These are phyloP conservation scores for Phytophthora tentaculata DNA, from an alignment of 352 stramenopile species.

Conservation along the genomic window DNA sequence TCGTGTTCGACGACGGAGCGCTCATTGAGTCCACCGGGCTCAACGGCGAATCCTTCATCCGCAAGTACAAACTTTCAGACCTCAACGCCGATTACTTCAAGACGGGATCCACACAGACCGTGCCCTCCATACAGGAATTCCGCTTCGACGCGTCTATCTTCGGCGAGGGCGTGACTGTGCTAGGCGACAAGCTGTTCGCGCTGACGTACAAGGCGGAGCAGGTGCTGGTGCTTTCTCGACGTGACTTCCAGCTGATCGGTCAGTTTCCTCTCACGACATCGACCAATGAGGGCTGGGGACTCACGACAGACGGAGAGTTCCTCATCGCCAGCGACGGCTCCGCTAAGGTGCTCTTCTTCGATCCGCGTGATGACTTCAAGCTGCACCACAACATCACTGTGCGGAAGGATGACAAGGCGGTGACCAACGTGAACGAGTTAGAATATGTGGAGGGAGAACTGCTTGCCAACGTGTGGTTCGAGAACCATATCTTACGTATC, in stretches of 20 bases:
- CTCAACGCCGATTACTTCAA: constrained; percentile 22
- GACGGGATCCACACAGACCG: constrained; percentile 8
- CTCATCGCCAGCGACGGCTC: constrained; percentile 90
- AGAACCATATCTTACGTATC: constrained; percentile 80
- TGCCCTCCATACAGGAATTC: constrained; percentile 52
- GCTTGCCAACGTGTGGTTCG: constrained; percentile 89
- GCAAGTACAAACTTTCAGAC: constrained; percentile 58
- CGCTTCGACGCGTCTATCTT: constrained; percentile 69
- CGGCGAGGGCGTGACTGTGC: constrained; percentile 76
- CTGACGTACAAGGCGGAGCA: constrained; percentile 83
- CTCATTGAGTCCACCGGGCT: constrained; percentile 84
- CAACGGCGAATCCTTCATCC: constrained; percentile 68
- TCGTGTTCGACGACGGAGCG: constrained; percentile 65
- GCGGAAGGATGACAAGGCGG: constrained; percentile 39
- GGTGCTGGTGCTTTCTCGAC: constrained; percentile 65
- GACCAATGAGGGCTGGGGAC: constrained; percentile 90
- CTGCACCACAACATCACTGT: constrained; percentile 66
- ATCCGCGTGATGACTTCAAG: constrained; percentile 62
- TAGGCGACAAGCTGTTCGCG: constrained; percentile 80
- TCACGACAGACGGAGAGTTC: constrained; percentile 81
- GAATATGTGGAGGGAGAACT: constrained; percentile 87
- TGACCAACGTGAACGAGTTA: constrained; percentile 86
- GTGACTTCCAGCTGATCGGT: constrained; percentile 58
- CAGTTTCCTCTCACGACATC: constrained; percentile 69
- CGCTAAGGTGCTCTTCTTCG: constrained; percentile 77